Evolutionary conservation across 1,139 yeast species (phyloP), one percentile per base, ranked within the genome.

Genomic region (Geotrichum reessii): DNA sequence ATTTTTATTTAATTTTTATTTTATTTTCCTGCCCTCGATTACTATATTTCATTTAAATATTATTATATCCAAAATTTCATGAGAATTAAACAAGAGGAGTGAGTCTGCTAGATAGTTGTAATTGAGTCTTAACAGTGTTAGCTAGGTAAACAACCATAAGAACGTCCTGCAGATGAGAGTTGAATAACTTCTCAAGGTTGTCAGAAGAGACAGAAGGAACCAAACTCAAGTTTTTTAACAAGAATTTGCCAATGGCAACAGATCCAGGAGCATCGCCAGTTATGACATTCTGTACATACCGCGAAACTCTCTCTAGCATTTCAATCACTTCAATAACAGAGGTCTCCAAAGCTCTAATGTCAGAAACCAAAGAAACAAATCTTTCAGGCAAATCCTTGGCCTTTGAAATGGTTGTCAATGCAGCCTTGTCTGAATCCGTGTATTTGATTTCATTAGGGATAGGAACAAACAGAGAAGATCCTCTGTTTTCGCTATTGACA

Each of bases 101-200:
- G 69, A 88, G 80, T 72, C 87, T 83, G 52, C 91, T 85, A 69
- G 91, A 84, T 69, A 87, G 79, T 70, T 87, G 93, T 65, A 88
- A 81, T 75, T 90, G 97, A 64, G 91, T 88, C 76, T 87, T 87
- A 67, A 90, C 85, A 57, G 95, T 89, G 69, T 86, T 85, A 61
- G 96, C 87, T 74, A 90, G 80, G 71, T 85, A 87, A 69, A 88
- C 95, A 65, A 90, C 82, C 85, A 89, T 84, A 63, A 87, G 80
- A 50, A 90, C 85, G 69, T 90, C 96, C 73, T 88, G 92, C 70
- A 86, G 78, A 72, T 88, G 92, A 58, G 83, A 80, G 68, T 82
- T 83, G 79, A 89, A 85, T 64, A 84, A 80, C 65, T 77, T 76
- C 68, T 81, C 84, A 66, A 87, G 79, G 53, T 78, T 80, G 37